Evolutionary conservation across 768 basidiomycete species (phyloP).

Genomic region (Leccinum arenicola): DNA sequence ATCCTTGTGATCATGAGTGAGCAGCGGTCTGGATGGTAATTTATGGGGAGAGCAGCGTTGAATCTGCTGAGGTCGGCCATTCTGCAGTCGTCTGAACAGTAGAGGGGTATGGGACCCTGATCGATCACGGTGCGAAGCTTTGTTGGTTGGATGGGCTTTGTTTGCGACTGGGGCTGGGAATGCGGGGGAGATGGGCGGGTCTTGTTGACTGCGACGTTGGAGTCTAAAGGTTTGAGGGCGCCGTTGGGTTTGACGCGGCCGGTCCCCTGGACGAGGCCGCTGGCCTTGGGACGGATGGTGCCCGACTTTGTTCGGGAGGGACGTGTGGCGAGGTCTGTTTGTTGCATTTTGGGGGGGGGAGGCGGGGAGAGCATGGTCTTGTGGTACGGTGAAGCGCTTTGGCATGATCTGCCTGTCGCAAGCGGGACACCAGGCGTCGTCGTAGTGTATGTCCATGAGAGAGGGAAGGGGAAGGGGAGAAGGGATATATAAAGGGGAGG

Average conservation of each 20-base stretch:
- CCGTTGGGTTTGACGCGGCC: constrained; percentile 61
- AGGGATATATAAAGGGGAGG: constrained; percentile 10
- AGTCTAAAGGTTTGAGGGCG: constrained; percentile 43
- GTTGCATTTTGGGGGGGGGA: constrained; percentile 33
- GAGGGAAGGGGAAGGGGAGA: neutral
- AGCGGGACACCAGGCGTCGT: constrained; percentile 77
- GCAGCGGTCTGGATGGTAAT: constrained; percentile 43
- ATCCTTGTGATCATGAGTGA: no score
- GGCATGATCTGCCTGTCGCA: constrained; percentile 79
- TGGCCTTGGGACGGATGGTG: constrained; percentile 36
- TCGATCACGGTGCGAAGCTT: constrained; percentile 72
- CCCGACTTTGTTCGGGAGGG: constrained; percentile 36
- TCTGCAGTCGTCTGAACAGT: constrained; percentile 80
- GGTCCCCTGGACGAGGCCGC: constrained; percentile 66
- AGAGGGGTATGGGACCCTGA: constrained; percentile 75
- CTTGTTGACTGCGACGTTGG: constrained; percentile 20
- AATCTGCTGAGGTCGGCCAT: constrained; percentile 51
- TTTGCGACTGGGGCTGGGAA: constrained; percentile 18
- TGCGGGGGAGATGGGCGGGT: constrained; percentile 14
- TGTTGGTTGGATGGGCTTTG: constrained; percentile 32
- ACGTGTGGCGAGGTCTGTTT: constrained; percentile 21
- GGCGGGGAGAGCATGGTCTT: constrained; percentile 31
- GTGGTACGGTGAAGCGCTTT: constrained; percentile 58
- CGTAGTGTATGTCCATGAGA: constrained; percentile 44
- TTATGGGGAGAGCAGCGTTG: constrained; percentile 40